Conservation (phyloP, 352 stramenopile species). For the Phytophthora multivora region DNA sequence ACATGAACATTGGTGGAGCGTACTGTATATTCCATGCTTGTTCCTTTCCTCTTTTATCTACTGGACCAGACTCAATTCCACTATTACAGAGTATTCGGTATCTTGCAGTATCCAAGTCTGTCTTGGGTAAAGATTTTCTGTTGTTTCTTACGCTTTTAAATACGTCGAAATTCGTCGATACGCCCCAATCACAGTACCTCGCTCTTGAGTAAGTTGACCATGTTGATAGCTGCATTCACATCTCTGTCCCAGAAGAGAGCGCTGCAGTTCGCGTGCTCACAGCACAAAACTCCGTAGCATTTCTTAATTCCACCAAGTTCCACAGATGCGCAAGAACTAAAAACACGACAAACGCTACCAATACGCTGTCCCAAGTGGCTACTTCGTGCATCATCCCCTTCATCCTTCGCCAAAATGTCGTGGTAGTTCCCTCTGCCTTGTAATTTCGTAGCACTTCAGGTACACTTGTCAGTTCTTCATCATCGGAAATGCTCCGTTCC, state of each 20-base stretch:
- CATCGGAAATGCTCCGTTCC: conserved; percentile 1
- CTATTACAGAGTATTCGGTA: too few species aligned
- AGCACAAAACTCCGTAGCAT: too few species aligned
- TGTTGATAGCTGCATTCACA: too few species aligned
- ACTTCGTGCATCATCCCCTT: conserved; percentile 8
- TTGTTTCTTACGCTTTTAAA: too few species aligned
- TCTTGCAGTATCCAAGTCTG: too few species aligned
- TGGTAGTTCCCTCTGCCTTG: background rate
- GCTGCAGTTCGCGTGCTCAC: too few species aligned
- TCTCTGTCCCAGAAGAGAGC: too few species aligned
- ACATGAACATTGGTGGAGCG: background rate
- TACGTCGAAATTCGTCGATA: too few species aligned
- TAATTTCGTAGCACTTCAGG: background rate
- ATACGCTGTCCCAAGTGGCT: conserved; percentile 13
- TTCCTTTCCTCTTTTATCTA: background rate
- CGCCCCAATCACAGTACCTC: too few species aligned
- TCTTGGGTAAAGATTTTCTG: too few species aligned
- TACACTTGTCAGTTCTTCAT: background rate
- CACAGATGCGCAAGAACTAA: conserved; percentile 28
- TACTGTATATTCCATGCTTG: conserved; percentile 2
- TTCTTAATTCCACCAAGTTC: conserved; percentile 25
- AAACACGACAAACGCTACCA: conserved; percentile 21
- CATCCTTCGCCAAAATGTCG: background rate
- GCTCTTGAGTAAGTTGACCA: too few species aligned
- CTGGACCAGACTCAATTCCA: conserved; percentile 8